Percentiles rank a stretch among this genome's conserved stretches.
Conservation (phyloP, 2,329 filamentous ascomycete species). For the Colletotrichum gloeosporioides region DNA sequence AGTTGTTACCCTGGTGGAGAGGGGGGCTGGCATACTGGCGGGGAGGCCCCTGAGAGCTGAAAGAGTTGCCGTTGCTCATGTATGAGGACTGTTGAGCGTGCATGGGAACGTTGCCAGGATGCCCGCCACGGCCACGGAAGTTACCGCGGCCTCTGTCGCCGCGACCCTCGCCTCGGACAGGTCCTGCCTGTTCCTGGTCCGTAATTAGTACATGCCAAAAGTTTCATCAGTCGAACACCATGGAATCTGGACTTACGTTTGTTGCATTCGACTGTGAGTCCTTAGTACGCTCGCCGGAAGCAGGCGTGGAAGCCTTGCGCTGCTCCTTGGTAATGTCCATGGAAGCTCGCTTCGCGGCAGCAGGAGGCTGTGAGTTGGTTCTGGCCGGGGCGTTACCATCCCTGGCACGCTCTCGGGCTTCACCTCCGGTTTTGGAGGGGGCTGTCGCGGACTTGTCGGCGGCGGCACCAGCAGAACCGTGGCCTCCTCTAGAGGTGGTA, state of each 20-base stretch:
- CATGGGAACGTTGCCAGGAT: constrained; percentile 35
- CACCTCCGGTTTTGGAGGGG: constrained; percentile 33
- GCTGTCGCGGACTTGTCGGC: constrained; percentile 41
- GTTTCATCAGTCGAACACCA: no score
- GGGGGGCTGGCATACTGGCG: constrained; percentile 48
- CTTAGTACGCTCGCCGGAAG: constrained; percentile 33
- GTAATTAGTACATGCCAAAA: constrained; percentile 12
- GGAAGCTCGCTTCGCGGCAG: constrained; percentile 48
- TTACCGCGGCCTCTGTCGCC: constrained; percentile 47
- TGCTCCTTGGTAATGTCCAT: constrained; percentile 50
- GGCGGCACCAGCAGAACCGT: constrained; percentile 26
- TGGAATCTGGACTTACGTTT: not conserved
- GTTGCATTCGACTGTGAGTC: constrained; percentile 27
- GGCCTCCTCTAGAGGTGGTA: constrained; percentile 31
- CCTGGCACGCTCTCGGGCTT: constrained; percentile 38
- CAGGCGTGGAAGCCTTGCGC: constrained; percentile 47
- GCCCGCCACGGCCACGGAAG: constrained; percentile 51
- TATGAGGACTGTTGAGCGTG: constrained; percentile 39
- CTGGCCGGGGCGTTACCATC: constrained; percentile 41
- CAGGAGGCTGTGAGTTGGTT: constrained; percentile 38
- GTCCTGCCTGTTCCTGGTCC: constrained; percentile 29
- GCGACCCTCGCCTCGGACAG: constrained; percentile 40
- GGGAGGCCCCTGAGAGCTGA: constrained; percentile 30
- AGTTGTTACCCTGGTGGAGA: constrained; percentile 38
- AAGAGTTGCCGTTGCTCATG: constrained; percentile 36